phyloP scores from a whole-genome alignment of 2,329 filamentous ascomycete species.

The Venturia pyrina region DNA sequence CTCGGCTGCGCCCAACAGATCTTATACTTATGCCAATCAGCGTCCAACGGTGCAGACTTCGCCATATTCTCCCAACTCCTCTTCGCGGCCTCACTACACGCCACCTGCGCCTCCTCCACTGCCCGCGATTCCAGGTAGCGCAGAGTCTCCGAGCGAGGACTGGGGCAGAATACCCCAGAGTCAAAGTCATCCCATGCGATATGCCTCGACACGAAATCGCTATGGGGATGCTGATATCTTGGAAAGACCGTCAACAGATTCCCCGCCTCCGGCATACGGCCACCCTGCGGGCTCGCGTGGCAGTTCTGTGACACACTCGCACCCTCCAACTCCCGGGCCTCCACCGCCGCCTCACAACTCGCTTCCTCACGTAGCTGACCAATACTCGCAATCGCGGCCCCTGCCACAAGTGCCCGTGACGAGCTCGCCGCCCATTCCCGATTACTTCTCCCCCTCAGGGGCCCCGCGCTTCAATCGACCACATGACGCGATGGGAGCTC shows the following conservation, averaged over 20 bases:
- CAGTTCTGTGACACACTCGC: conserved; percentile 23
- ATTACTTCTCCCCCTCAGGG: conserved; percentile 27
- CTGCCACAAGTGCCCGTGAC: conserved; percentile 46
- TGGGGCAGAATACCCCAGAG: conserved; percentile 22
- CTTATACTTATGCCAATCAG: conserved; percentile 13
- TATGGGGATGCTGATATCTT: conserved; percentile 9
- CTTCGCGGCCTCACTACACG: conserved; percentile 23
- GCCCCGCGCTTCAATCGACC: conserved; percentile 16
- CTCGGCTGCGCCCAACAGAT: conserved; percentile 1
- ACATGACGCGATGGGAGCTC: conserved; percentile 24
- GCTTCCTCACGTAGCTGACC: conserved; percentile 40
- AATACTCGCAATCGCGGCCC: conserved; percentile 48
- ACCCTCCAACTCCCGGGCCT: conserved; percentile 39
- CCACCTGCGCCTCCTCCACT: conserved; percentile 27
- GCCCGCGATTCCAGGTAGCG: conserved; percentile 25
- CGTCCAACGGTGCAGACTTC: conserved; percentile 13
- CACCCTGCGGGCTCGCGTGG: conserved; percentile 12
- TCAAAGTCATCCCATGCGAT: conserved; percentile 4
- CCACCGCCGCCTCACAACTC: conserved; percentile 38
- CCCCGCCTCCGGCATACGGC: conserved; percentile 21
- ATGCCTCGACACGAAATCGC: conserved; percentile 2
- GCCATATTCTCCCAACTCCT: conserved; percentile 11
- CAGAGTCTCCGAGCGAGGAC: conserved; percentile 23
- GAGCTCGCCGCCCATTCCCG: conserved; percentile 28
- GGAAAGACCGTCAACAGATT: conserved; percentile 6